phyloP scores from a whole-genome alignment of 202 grass and related monocot genomes.

The Zizania palustris region DNA sequence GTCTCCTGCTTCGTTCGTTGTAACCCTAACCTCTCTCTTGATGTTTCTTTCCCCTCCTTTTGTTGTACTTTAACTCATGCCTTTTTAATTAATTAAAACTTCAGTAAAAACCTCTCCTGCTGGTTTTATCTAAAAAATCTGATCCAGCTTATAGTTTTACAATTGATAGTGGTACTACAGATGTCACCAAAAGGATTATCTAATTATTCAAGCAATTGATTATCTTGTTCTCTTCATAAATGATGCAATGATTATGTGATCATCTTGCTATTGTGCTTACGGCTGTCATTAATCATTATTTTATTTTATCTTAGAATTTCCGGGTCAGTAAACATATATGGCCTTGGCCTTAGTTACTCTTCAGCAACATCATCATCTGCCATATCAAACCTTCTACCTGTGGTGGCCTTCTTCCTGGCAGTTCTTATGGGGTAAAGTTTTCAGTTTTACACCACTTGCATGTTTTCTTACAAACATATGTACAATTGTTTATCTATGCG shows the following conservation, averaged over 20 bases:
- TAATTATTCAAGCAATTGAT: not conserved
- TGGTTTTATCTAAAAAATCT: too few relatives aligned
- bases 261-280: not conserved
- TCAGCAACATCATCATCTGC: slow-evolving; percentile 43
- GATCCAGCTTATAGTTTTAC: slow-evolving; percentile 1
- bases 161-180: not conserved
- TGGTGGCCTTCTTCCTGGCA: slow-evolving; percentile 46
- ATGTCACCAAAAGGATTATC: not conserved
- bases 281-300: not conserved
- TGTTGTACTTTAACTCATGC: too few relatives aligned
- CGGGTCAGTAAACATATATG: slow-evolving; percentile 41
- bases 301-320: slow-evolving; percentile 29
- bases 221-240: slow-evolving; percentile 4
- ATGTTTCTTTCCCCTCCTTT: too few relatives aligned
- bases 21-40: too few relatives aligned
- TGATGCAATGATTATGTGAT: not conserved
- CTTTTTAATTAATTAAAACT: too few relatives aligned
- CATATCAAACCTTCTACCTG: slow-evolving; percentile 38
- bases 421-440: slow-evolving; percentile 35
- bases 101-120: too few relatives aligned
- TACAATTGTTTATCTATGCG: too few relatives aligned
- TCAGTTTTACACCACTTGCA: not conserved
- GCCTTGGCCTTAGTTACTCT: slow-evolving; percentile 43
- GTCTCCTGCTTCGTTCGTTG: too few relatives aligned
- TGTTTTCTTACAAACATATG: too few relatives aligned